phyloP scores from a whole-genome alignment of 2,329 filamentous ascomycete genomes.

The Dothiorella sarmentorum region DNA sequence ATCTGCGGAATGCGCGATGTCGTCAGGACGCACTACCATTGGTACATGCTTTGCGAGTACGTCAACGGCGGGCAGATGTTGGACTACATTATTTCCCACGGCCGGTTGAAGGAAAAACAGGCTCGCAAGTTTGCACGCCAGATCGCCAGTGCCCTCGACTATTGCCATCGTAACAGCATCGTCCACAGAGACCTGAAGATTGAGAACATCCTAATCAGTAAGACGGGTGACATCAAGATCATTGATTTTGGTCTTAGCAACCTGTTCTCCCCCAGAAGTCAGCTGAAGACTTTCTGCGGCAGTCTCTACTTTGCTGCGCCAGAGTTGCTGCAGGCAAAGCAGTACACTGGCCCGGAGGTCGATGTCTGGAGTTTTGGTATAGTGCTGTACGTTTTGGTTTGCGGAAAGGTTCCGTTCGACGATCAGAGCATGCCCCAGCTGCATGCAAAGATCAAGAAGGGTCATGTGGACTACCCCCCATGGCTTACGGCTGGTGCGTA shows the following conservation, averaged over 20 bases:
- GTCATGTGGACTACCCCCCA: conserved; percentile 88
- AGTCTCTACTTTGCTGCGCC: conserved; percentile 97
- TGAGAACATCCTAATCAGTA: conserved; percentile 98
- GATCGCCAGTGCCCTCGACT: conserved; percentile 93
- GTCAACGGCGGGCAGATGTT: conserved; percentile 99
- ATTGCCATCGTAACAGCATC: conserved; percentile 97
- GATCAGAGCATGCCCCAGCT: conserved; percentile 98
- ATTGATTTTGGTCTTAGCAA: conserved; percentile 99
- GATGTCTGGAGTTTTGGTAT: conserved; percentile 99
- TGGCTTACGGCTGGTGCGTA: conserved; percentile 79
- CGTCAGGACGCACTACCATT: conserved; percentile 93
- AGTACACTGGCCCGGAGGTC: conserved; percentile 94
- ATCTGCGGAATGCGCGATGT: conserved; percentile 96
- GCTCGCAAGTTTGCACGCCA: conserved; percentile 96
- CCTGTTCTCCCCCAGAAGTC: conserved; percentile 78
- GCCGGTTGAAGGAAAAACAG: conserved; percentile 95
- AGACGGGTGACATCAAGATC: conserved; percentile 98
- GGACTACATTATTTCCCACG: conserved; percentile 98
- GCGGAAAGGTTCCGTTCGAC: conserved; percentile 96
- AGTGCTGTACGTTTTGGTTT: conserved; percentile 93
- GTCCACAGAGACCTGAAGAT: conserved; percentile 98
- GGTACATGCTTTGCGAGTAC: conserved; percentile 99
- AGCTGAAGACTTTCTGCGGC: conserved; percentile 95
- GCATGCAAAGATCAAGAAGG: conserved; percentile 98
- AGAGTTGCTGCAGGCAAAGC: conserved; percentile 86